Evolutionary conservation across 176 grass and related monocot genomes (phyloP), one percentile per base, ranked within the genome.

Genomic region (Musa beccarii): DNA sequence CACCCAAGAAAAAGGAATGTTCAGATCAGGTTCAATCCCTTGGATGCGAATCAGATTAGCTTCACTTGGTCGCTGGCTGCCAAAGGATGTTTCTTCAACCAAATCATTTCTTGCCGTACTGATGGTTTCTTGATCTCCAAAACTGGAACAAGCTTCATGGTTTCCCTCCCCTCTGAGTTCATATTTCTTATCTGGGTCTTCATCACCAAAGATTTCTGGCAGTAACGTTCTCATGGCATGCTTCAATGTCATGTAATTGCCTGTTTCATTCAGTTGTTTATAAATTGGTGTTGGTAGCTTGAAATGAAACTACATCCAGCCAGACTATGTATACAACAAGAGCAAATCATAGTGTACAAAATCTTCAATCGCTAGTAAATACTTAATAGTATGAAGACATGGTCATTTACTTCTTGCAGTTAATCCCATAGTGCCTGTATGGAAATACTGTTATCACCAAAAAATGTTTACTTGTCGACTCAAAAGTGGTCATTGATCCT

Each of bases 1-100:
- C 9, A 94, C 81, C 95, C 95, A 99, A 11, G 87, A 84, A 76
- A 99, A 99, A 2, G 91, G 95, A 69, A 89, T 89, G 78, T 94
- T 79, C 84, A 84, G 82, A 61, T 88, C 83, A 6, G 85, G 76
- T 68, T 99, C 88, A 3, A 99, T 89, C 64, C 95, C 95, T 77
- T 99, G 91, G 28, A 99, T 81, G 34, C 91, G 90, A 52, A 94
- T 85, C 76, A 99, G 68, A 75, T 81, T 89, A 79, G 85, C 79
- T 49, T 19, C 80, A 11, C 53, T 84, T 86, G n/a, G 50, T 14
- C 21, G 50, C 29, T 66, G 49, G 14, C 53, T 69, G 9, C n/a
- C 8, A 0, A 56, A 19, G n/a, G 69, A 34, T 65, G 25, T 15
- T 49, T 85, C 82, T 19, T 20, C 29, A 2, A 78, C 82, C 62